Evolutionary conservation across 768 basidiomycete species (phyloP).

Genomic region (Pleurotus platypus): DNA sequence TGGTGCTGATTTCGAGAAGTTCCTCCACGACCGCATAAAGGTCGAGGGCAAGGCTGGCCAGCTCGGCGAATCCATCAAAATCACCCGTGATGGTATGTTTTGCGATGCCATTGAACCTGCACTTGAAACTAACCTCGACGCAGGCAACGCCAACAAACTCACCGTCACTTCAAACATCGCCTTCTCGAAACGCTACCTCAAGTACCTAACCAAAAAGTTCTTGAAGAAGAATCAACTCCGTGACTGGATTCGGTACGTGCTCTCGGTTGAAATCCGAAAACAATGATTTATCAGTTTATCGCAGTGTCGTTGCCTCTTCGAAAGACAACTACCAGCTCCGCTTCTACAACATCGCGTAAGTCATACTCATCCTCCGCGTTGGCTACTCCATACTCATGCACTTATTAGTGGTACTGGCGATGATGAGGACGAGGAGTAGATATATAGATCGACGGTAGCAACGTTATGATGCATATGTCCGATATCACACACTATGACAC

Average conservation of each 20-base stretch:
- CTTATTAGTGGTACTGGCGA: conserved; percentile 27
- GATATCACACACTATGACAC: not conserved
- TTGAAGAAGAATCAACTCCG: conserved; percentile 95
- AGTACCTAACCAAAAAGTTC: conserved; percentile 99
- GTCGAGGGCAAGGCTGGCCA: conserved; percentile 90
- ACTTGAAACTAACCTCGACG: not conserved
- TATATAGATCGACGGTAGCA: not conserved
- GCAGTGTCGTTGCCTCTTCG: conserved; percentile 83
- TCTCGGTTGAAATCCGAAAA: not conserved
- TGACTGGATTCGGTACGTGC: conserved; percentile 87
- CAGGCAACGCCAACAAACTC: conserved; percentile 72
- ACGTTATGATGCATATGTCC: not conserved
- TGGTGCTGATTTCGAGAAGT: conserved; percentile 72
- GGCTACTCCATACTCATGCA: conserved; percentile 10
- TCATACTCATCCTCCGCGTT: conserved; percentile 12
- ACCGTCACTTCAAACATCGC: conserved; percentile 82
- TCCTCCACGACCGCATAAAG: conserved; percentile 91
- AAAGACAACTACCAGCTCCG: conserved; percentile 94
- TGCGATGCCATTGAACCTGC: not conserved
- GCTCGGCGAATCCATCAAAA: conserved; percentile 86
- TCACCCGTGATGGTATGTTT: conserved; percentile 77
- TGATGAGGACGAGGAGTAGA: conserved; percentile 30
- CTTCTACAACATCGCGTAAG: conserved; percentile 92
- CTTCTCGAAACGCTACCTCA: conserved; percentile 96
- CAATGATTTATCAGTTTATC: conserved; percentile 4